Conservation (phyloP, 129 eudicot species). For the Tanacetum coccineum region DNA sequence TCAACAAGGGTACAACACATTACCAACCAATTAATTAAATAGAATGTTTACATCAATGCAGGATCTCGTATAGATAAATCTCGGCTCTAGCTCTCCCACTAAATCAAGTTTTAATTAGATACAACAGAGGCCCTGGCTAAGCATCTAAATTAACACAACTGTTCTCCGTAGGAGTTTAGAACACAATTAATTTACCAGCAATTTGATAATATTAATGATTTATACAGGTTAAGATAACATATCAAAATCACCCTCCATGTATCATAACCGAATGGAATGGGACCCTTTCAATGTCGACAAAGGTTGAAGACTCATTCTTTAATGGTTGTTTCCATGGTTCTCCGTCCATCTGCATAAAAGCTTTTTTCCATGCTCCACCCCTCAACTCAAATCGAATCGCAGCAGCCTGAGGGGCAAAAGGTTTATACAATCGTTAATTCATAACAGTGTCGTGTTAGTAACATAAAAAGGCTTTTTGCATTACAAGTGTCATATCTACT, state of each 20-base stretch:
- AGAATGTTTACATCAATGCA: background rate
- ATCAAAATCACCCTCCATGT: constrained; percentile 38
- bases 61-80: background rate
- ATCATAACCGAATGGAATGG: constrained; percentile 77
- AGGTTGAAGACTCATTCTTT: constrained; percentile 67
- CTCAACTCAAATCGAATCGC: constrained; percentile 79
- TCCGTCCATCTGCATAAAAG: constrained; percentile 92
- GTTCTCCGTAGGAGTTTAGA: constrained; percentile 13
- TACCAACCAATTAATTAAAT: too few species aligned
- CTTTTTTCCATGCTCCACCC: constrained; percentile 90
- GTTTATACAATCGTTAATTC: too few species aligned
- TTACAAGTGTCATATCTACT: too few species aligned
- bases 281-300: constrained; percentile 78
- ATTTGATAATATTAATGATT: constrained; percentile 3
- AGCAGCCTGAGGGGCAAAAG: constrained; percentile 51
- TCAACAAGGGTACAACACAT: too few species aligned
- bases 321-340: constrained; percentile 99
- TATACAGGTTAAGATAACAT: constrained; percentile 4
- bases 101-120: background rate
- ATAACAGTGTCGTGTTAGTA: too few species aligned
- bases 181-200: constrained; percentile 14
- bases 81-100: too few species aligned
- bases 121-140: constrained; percentile 2
- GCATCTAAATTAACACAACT: background rate
- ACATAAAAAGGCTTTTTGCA: too few species aligned